Percentiles rank a stretch among this genome's conserved stretches.
Conservation (phyloP, 2,329 filamentous ascomycete species). For the Fusarium tjaetaba region DNA sequence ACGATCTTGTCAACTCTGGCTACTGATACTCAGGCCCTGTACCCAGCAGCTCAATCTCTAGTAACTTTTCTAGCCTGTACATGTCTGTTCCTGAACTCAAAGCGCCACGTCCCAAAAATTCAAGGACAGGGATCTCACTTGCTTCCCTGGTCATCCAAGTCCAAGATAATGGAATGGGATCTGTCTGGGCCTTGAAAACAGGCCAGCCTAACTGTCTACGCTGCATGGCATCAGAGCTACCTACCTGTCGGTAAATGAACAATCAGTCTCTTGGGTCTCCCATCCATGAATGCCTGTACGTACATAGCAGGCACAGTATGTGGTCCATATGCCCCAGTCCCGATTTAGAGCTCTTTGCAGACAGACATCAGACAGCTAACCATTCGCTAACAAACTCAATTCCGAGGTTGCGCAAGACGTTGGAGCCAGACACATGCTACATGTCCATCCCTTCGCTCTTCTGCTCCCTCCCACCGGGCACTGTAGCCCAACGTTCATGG, state of each 20-base stretch:
- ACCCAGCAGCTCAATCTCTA: neutral
- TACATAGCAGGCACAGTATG: neutral
- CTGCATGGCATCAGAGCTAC: slow-evolving; percentile 36
- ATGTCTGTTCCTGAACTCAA: slow-evolving; percentile 19
- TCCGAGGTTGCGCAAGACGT: neutral
- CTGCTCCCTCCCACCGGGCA: neutral
- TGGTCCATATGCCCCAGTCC: neutral
- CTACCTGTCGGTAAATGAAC: slow-evolving; percentile 38
- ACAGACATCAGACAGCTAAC: neutral
- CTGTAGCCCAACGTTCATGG: neutral
- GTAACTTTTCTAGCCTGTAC: neutral
- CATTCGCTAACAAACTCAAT: neutral
- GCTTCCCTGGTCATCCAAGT: slow-evolving; percentile 7
- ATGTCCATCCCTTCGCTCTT: neutral
- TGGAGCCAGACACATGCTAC: neutral
- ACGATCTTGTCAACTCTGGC: neutral
- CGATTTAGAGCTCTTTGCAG: neutral
- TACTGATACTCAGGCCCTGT: neutral
- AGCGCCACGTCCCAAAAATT: neutral
- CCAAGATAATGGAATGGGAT: slow-evolving; percentile 18
- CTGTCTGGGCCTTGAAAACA: slow-evolving; percentile 19
- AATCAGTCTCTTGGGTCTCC: slow-evolving; percentile 7
- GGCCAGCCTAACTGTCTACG: slow-evolving; percentile 12
- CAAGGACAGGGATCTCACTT: slow-evolving; percentile 15
- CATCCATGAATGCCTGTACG: neutral